Conservation (phyloP, 176 grass and related monocot genomes). For the Urochloa ruziziensis region DNA sequence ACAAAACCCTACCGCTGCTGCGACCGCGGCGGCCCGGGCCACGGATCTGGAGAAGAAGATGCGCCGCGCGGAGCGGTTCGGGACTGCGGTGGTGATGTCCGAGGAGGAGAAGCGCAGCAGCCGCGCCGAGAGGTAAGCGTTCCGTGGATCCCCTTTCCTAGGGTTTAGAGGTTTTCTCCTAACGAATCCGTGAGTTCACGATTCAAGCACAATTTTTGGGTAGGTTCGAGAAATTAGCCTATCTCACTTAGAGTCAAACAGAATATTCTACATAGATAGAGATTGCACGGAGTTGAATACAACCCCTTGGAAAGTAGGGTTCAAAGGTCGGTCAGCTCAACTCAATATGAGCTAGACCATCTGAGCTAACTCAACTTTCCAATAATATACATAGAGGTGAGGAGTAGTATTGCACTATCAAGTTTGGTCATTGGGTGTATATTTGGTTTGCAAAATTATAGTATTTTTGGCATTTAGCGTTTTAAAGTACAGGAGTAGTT, state of each 20-base stretch:
- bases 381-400: background rate
- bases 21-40: constrained; percentile 2
- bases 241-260: background rate
- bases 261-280: background rate
- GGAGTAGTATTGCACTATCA: background rate
- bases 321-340: background rate
- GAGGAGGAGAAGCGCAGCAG: constrained; percentile 94
- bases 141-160: constrained; percentile 17
- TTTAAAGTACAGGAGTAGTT: background rate
- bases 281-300: background rate
- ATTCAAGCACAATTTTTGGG: background rate
- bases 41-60: constrained; percentile 97
- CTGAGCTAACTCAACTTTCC: background rate
- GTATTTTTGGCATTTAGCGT: background rate
- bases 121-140: constrained; percentile 76
- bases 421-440: background rate
- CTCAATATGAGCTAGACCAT: background rate
- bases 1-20: constrained; percentile 50
- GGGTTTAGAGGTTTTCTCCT: constrained; percentile 26
- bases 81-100: constrained; percentile 67
- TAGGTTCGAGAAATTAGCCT: background rate
- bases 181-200: background rate
- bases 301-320: background rate
- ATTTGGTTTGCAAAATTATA: background rate
- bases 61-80: constrained; percentile 89